These are phyloP conservation scores for Hippophae rhamnoides DNA, from an alignment of 306 rosid species.

Conservation along the genomic window DNA sequence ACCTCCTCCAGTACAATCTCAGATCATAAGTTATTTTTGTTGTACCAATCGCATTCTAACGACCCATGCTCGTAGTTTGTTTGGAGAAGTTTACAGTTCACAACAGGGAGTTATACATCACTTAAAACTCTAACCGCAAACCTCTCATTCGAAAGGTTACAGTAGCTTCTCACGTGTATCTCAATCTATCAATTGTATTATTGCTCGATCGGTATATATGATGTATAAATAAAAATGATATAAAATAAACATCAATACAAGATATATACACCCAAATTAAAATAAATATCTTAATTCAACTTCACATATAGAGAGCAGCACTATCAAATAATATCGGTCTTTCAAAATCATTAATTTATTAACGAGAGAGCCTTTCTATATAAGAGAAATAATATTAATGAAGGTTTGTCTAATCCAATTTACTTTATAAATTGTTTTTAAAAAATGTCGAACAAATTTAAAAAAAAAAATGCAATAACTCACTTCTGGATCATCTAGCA, in stretches of 20 bases:
- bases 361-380: conserved; percentile 76
- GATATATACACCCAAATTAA: neutral
- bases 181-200: too few relatives aligned
- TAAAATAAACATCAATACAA: conserved; percentile 12
- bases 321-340: conserved; percentile 49
- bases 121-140: too few relatives aligned
- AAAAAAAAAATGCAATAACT: neutral
- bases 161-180: too few relatives aligned
- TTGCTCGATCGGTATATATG: too few relatives aligned
- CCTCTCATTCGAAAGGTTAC: too few relatives aligned
- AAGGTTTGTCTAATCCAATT: conserved; percentile 12
- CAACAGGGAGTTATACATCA: too few relatives aligned
- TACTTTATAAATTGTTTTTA: neutral
- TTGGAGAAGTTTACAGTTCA: too few relatives aligned
- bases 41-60: too few relatives aligned
- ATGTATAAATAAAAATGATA: neutral
- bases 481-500: conserved; percentile 93
- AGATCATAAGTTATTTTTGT: too few relatives aligned
- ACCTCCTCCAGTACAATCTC: too few relatives aligned
- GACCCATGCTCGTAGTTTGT: too few relatives aligned
- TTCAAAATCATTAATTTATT: conserved; percentile 63
- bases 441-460: neutral
- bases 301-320: conserved; percentile 59
- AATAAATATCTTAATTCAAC: conserved; percentile 27
- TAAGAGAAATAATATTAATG: conserved; percentile 6